A percentile compares a stretch with the other conserved stretches of the same genome.
These are phyloP conservation scores for Penstemon newberryi DNA, from an alignment of 257 asterid genomes.

Conservation along the genomic window DNA sequence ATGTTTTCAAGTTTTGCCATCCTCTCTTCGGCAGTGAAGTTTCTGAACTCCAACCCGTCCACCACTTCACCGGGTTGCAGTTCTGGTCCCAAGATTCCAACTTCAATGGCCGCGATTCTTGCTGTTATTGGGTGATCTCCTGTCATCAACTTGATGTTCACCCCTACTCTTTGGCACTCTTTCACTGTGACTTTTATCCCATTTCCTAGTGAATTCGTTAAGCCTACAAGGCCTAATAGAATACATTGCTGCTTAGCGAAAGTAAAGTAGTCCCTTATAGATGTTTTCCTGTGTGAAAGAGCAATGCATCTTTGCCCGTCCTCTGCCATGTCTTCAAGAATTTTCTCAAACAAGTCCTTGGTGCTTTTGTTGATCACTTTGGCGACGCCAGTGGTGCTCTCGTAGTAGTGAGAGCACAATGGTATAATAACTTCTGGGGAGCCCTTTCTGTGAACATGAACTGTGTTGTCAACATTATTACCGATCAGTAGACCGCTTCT, in stretches of 20 bases:
- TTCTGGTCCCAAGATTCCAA: slow-evolving; percentile 25
- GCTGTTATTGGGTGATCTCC: slow-evolving; percentile 32
- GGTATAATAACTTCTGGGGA: slow-evolving; percentile 30
- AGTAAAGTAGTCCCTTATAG: slow-evolving; percentile 25
- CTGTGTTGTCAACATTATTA: slow-evolving; percentile 26
- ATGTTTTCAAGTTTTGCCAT: slow-evolving; percentile 25
- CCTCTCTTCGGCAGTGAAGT: slow-evolving; percentile 26
- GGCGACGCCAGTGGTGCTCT: slow-evolving; percentile 23
- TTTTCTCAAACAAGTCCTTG: slow-evolving; percentile 15
- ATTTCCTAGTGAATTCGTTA: slow-evolving; percentile 2
- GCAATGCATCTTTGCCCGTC: slow-evolving; percentile 37
- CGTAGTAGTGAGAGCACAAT: slow-evolving; percentile 38
- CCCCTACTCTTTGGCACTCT: slow-evolving; percentile 24
- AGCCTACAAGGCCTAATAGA: slow-evolving; percentile 30
- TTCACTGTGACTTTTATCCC: slow-evolving; percentile 16
- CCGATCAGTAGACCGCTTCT: slow-evolving; percentile 32
- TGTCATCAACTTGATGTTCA: slow-evolving; percentile 32
- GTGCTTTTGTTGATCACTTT: slow-evolving; percentile 1
- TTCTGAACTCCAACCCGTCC: slow-evolving; percentile 24
- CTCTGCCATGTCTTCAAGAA: slow-evolving; percentile 29
- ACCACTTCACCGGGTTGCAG: slow-evolving; percentile 7
- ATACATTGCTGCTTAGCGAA: slow-evolving; percentile 21
- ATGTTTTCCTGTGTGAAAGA: slow-evolving; percentile 32
- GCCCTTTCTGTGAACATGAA: slow-evolving; percentile 36
- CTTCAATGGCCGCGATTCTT: slow-evolving; percentile 7